Conservation (phyloP, 352 stramenopile species). For the Aphanomyces cochlioides region DNA sequence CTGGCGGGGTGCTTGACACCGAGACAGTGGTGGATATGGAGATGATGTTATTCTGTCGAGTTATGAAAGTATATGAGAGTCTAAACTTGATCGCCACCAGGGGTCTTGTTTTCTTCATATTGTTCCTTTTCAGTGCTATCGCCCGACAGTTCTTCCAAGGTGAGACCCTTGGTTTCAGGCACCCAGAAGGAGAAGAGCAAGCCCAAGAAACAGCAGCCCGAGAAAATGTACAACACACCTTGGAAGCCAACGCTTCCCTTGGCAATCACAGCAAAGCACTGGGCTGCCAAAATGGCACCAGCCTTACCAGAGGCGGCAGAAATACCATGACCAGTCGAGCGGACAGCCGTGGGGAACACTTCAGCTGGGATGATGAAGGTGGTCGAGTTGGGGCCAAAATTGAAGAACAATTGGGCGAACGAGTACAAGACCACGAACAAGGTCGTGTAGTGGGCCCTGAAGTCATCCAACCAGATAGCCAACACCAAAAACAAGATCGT, state of each 20-base stretch:
- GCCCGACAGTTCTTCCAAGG: conserved; percentile 43
- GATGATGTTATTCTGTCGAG: too few species aligned
- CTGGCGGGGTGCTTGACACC: too few species aligned
- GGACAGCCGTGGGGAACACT: conserved; percentile 75
- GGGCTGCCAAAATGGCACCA: conserved; percentile 54
- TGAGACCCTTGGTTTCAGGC: conserved; percentile 48
- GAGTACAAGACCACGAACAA: conserved; percentile 52
- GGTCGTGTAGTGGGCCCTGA: conserved; percentile 39
- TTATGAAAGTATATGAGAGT: too few species aligned
- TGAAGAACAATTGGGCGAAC: conserved; percentile 59
- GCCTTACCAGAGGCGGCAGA: conserved; percentile 69
- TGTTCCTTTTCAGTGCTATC: background rate
- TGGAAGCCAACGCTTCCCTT: conserved; percentile 45
- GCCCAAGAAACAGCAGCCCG: conserved; percentile 46
- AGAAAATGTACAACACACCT: conserved; percentile 49
- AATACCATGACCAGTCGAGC: conserved; percentile 82
- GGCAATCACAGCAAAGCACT: conserved; percentile 48
- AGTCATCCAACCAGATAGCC: conserved; percentile 44
- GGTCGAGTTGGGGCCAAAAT: conserved; percentile 69
- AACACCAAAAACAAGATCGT: conserved; percentile 52
- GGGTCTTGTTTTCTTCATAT: conserved; percentile 10
- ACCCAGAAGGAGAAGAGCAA: conserved; percentile 51
- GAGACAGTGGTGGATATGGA: too few species aligned
- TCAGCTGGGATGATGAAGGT: conserved; percentile 86
- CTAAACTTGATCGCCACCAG: too few species aligned